Conservation (phyloP, 768 basidiomycete genomes). For the Trametes coccinea region DNA sequence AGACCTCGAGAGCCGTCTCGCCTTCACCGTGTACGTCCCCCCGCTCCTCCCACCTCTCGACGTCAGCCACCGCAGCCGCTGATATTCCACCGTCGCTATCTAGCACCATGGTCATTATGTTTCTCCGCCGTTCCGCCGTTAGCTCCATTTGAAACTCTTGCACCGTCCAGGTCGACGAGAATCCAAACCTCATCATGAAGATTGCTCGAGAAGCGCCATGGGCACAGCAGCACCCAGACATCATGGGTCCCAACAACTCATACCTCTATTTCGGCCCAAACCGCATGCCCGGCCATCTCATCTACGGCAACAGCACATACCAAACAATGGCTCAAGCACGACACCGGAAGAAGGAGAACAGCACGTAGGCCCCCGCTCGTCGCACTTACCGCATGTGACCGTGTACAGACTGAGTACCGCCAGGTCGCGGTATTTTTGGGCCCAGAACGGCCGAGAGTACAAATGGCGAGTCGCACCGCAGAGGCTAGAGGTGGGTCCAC, state of each 20-base stretch:
- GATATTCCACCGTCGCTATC: conserved; percentile 7
- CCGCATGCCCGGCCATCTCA: conserved; percentile 58
- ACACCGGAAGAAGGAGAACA: conserved; percentile 58
- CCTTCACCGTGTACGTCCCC: conserved; percentile 65
- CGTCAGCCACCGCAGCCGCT: not conserved
- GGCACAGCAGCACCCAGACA: conserved; percentile 64
- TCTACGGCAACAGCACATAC: conserved; percentile 65
- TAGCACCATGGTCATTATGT: conserved; percentile 19
- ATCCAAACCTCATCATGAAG: conserved; percentile 63
- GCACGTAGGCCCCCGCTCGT: conserved; percentile 51
- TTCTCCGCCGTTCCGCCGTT: not conserved
- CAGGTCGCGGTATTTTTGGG: conserved; percentile 76
- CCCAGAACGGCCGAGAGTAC: conserved; percentile 66
- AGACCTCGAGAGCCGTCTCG: conserved; percentile 61
- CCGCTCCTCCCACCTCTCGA: not conserved
- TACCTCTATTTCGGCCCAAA: conserved; percentile 76
- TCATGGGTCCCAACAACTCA: conserved; percentile 81
- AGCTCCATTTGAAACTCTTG: not conserved
- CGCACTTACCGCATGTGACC: not conserved
- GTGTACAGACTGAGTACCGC: not conserved
- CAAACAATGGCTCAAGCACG: conserved; percentile 58
- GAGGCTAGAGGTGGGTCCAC: conserved; percentile 63
- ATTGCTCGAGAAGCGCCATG: conserved; percentile 65
- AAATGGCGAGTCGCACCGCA: conserved; percentile 71
- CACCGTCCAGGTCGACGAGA: conserved; percentile 48